phyloP scores from a whole-genome alignment of 306 rosid species.

The Trichosanthes truncata region DNA sequence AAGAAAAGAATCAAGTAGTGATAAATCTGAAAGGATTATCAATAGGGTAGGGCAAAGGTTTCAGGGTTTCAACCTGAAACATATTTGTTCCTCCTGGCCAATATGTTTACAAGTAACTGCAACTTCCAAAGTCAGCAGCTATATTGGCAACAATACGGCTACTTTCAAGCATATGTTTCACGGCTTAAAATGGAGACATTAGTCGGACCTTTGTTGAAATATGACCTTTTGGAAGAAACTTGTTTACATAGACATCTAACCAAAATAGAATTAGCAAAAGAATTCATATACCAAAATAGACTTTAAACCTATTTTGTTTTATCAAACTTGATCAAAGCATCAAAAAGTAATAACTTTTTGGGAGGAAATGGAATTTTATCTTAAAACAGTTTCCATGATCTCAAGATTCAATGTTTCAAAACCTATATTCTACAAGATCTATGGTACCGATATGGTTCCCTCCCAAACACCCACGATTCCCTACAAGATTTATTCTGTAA shows the following conservation, averaged over 20 bases:
- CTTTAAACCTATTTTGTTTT: background rate
- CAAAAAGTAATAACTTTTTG: background rate
- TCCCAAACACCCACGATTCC: background rate
- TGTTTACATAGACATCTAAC: background rate
- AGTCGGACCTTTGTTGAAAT: background rate
- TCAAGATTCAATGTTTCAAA: background rate
- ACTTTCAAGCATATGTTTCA: background rate
- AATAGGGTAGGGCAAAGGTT: background rate
- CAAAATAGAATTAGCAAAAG: background rate
- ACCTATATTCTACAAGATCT: background rate
- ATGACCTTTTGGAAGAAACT: background rate
- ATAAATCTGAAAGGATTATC: background rate
- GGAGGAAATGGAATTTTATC: background rate
- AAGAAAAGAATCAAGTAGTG: background rate
- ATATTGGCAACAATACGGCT: background rate
- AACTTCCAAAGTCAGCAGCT: constrained; percentile 18
- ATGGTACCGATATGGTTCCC: background rate
- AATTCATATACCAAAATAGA: background rate
- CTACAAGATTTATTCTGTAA: background rate
- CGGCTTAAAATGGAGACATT: background rate
- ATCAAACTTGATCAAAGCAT: background rate
- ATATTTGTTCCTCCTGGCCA: constrained; percentile 40
- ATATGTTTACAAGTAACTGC: constrained; percentile 23
- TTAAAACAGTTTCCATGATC: background rate
- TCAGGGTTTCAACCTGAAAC: constrained; percentile 32